These are phyloP conservation scores for Pharus latifolius DNA, from an alignment of 176 grass and related monocot species.

Conservation along the genomic window DNA sequence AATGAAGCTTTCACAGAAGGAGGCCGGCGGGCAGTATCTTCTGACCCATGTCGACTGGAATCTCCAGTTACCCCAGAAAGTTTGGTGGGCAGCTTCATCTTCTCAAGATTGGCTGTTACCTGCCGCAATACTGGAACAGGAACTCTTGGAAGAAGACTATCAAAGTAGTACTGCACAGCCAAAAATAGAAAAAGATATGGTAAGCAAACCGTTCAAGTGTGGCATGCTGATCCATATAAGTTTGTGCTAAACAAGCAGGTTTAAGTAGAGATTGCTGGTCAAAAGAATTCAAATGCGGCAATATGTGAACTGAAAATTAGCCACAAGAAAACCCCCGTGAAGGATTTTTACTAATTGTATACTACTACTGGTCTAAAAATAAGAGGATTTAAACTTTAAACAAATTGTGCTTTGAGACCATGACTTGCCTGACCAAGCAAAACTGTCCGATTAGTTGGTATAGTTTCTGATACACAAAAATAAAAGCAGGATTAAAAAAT, in stretches of 20 bases:
- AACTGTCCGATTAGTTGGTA: constrained; percentile 1
- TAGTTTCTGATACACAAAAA: constrained; percentile 7
- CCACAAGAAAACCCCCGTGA: background rate
- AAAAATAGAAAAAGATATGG: background rate
- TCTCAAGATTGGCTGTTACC: constrained; percentile 70
- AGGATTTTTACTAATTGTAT: background rate
- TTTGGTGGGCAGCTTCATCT: constrained; percentile 77
- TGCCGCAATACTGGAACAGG: constrained; percentile 70
- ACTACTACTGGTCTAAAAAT: background rate
- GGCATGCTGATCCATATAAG: background rate
- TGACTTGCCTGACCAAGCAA: constrained; percentile 12
- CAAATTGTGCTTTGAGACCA: constrained; percentile 1
- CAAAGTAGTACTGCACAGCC: constrained; percentile 83
- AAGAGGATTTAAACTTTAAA: background rate
- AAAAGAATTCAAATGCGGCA: background rate
- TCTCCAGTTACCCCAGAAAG: constrained; percentile 80
- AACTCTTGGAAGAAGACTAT: constrained; percentile 81
- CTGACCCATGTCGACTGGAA: constrained; percentile 64
- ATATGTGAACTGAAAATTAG: background rate
- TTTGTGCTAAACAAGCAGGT: background rate
- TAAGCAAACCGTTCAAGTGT: no score
- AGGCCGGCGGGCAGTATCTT: constrained; percentile 71
- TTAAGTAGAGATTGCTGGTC: background rate
- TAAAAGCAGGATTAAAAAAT: background rate
- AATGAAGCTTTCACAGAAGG: constrained; percentile 94